These are phyloP conservation scores for Plantago coronopus DNA, from an alignment of 305 asterid genomes.

Conservation along the genomic window DNA sequence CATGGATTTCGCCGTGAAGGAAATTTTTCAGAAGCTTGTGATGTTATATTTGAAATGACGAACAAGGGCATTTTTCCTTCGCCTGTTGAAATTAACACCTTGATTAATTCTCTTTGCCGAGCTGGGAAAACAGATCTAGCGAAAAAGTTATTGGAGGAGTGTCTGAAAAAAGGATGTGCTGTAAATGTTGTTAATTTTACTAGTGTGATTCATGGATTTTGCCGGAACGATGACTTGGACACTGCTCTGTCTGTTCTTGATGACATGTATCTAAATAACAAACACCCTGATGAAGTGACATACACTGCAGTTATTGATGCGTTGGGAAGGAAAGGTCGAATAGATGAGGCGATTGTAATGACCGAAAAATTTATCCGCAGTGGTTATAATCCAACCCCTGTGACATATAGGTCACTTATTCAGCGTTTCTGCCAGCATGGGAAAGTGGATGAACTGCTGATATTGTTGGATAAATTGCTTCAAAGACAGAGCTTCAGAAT, in stretches of 20 bases:
- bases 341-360: conserved; percentile 64
- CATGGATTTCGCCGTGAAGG: conserved; percentile 92
- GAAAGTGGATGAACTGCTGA: conserved; percentile 55
- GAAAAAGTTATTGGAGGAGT: conserved; percentile 65
- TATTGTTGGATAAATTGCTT: conserved; percentile 68
- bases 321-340: conserved; percentile 61
- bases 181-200: conserved; percentile 84
- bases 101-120: conserved; percentile 66
- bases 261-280: conserved; percentile 82
- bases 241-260: conserved; percentile 86
- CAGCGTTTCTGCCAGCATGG: conserved; percentile 67
- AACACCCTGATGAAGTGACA: conserved; percentile 83
- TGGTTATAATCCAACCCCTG: conserved; percentile 77
- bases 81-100: conserved; percentile 75
- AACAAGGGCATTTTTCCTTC: conserved; percentile 62
- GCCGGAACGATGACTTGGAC: conserved; percentile 59
- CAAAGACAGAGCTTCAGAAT: conserved; percentile 48
- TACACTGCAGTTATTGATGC: conserved; percentile 64
- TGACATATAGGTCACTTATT: conserved; percentile 76
- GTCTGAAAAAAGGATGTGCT: conserved; percentile 76
- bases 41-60: conserved; percentile 65
- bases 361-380: conserved; percentile 70
- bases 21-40: conserved; percentile 72
- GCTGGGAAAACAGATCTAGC: conserved; percentile 53
- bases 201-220: conserved; percentile 79